Percentiles rank a stretch among this genome's conserved stretches.
phyloP scores from a whole-genome alignment of 441 rosid species.

The Adansonia gregorii region DNA sequence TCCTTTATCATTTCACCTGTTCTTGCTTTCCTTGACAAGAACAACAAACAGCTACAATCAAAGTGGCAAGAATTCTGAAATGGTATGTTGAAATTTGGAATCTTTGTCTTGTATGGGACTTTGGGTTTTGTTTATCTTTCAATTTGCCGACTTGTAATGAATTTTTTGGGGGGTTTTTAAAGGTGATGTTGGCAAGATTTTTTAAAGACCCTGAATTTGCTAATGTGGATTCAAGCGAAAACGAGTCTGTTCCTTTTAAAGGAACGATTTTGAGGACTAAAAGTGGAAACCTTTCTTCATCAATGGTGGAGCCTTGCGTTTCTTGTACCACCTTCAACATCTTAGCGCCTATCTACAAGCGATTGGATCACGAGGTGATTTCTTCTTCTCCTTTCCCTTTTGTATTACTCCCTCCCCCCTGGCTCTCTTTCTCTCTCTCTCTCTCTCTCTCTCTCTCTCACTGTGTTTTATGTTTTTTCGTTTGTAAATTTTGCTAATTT shows the following conservation, averaged over 20 bases:
- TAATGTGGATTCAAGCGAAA: conserved; percentile 48
- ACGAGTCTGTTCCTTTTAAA: conserved; percentile 24
- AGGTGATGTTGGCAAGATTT: conserved; percentile 40
- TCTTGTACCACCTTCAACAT: conserved; percentile 83
- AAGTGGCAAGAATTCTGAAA: background rate
- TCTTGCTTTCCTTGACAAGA: conserved; percentile 20
- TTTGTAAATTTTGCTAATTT: conserved; percentile 1
- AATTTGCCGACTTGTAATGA: background rate
- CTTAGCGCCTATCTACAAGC: conserved; percentile 77
- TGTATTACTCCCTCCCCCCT: too few relatives aligned
- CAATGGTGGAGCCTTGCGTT: conserved; percentile 48
- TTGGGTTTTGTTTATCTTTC: background rate
- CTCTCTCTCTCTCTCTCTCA: background rate
- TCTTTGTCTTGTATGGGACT: background rate
- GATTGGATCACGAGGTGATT: conserved; percentile 60
- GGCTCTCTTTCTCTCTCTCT: too few relatives aligned
- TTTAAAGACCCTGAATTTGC: conserved; percentile 34
- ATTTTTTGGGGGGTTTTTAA: background rate
- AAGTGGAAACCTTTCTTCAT: conserved; percentile 30
- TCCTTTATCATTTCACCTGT: conserved; percentile 26
- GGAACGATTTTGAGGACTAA: conserved; percentile 34
- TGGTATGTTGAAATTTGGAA: conserved; percentile 18
- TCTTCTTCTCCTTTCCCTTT: background rate
- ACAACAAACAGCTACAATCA: background rate
- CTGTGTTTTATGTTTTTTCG: background rate